Conservation (phyloP, 2,329 filamentous ascomycete genomes). For the Colletotrichum eremochloae region DNA sequence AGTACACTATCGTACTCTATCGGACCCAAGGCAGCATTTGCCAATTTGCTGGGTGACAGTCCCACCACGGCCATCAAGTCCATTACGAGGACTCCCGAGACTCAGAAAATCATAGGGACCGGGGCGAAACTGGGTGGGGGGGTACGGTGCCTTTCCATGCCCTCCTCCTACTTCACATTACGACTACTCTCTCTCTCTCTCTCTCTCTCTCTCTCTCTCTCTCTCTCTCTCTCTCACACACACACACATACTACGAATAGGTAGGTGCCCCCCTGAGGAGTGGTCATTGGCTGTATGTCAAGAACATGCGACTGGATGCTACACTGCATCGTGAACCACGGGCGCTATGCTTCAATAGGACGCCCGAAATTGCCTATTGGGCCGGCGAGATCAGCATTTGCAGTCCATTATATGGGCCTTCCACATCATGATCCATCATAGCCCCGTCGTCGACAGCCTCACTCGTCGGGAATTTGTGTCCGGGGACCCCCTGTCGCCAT, state of each 20-base stretch:
- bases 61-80: background rate
- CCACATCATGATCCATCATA: conserved; percentile 40
- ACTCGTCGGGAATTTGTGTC: conserved; percentile 47
- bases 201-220: too few relatives aligned
- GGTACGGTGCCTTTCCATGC: background rate
- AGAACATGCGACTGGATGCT: conserved; percentile 28
- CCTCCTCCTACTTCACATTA: background rate
- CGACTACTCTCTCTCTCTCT: too few relatives aligned
- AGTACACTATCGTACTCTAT: background rate
- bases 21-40: conserved; percentile 10
- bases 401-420: conserved; percentile 35
- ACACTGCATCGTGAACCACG: conserved; percentile 39
- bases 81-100: background rate
- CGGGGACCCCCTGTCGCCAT: conserved; percentile 46
- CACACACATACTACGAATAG: background rate
- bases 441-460: conserved; percentile 49
- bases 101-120: background rate
- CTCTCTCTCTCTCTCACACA: too few relatives aligned
- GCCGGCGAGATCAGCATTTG: conserved; percentile 39
- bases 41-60: conserved; percentile 5
- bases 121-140: background rate
- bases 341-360: conserved; percentile 35
- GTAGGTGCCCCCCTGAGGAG: background rate
- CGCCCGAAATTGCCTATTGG: conserved; percentile 42
- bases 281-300: background rate